A percentile compares a stretch with the other conserved stretches of the same genome.
Evolutionary conservation across 2,329 filamentous ascomycete species (phyloP).

Genomic region (Claviceps citrina): DNA sequence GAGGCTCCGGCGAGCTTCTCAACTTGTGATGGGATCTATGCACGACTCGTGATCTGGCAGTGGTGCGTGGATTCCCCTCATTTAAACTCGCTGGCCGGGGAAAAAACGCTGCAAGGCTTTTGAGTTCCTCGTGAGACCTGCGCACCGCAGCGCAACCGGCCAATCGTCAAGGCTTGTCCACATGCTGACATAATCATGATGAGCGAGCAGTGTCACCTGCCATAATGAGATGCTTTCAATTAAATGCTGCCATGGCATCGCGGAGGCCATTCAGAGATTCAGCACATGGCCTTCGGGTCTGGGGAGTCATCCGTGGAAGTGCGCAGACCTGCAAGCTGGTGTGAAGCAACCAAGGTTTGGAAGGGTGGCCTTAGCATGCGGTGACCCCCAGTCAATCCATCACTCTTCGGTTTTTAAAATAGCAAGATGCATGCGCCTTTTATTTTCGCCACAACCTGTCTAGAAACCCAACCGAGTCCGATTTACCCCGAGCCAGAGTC

Average conservation of each 20-base stretch:
- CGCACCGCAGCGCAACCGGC: conserved; percentile 2
- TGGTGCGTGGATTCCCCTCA: background rate
- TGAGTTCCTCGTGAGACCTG: background rate
- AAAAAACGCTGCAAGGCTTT: background rate
- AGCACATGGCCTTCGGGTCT: no score
- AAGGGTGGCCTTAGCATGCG: background rate
- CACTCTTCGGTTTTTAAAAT: no score
- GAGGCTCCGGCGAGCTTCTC: background rate
- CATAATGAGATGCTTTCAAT: no score
- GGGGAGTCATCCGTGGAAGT: background rate
- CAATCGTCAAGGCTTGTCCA: conserved; percentile 1
- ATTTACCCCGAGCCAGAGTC: background rate
- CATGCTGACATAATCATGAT: conserved; percentile 6
- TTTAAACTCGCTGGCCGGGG: background rate
- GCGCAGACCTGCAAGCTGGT: background rate
- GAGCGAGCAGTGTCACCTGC: no score
- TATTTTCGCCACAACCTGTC: background rate
- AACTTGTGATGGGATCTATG: background rate
- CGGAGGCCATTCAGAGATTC: no score
- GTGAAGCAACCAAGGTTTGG: background rate
- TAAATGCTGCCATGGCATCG: background rate
- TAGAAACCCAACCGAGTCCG: background rate
- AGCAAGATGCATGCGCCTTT: background rate
- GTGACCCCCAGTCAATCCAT: background rate
- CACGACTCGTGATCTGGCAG: background rate